phyloP scores from a whole-genome alignment of 2,329 filamentous ascomycete species.

The Thermoascus crustaceus region DNA sequence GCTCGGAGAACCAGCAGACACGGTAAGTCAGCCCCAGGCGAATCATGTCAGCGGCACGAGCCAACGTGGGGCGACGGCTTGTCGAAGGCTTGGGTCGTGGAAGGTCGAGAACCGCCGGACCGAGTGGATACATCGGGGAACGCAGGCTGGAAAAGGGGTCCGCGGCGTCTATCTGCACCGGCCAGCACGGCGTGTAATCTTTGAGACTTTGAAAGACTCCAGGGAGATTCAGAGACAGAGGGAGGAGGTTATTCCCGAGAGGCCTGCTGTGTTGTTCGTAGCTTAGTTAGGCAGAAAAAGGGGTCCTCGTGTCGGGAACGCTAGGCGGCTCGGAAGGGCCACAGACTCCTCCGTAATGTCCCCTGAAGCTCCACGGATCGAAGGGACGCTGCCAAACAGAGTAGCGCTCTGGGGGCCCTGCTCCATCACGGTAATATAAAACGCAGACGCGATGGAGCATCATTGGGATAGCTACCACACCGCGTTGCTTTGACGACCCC shows the following conservation, averaged over 20 bases:
- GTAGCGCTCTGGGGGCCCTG: neutral
- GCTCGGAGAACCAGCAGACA: too few species aligned
- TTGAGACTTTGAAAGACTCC: neutral
- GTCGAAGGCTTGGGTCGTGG: neutral
- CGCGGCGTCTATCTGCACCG: neutral
- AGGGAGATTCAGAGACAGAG: neutral
- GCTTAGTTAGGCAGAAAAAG: too few species aligned
- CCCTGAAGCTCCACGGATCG: neutral
- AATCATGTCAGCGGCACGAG: conserved; percentile 1
- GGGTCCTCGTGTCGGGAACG: neutral
- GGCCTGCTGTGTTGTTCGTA: too few species aligned
- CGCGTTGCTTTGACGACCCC: conserved; percentile 1
- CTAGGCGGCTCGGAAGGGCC: neutral
- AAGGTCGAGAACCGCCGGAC: neutral
- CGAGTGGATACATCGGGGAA: neutral
- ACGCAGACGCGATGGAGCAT: neutral
- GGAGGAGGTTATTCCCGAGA: too few species aligned
- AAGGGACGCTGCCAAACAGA: too few species aligned
- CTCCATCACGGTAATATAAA: neutral
- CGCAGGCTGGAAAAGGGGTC: neutral
- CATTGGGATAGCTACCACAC: neutral
- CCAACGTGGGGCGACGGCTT: neutral
- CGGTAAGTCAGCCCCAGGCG: neutral
- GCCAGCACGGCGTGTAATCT: neutral
- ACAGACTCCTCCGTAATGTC: neutral